Evolutionary conservation across 2,329 filamentous ascomycete species (phyloP).

Genomic region (Talaromyces sp.): DNA sequence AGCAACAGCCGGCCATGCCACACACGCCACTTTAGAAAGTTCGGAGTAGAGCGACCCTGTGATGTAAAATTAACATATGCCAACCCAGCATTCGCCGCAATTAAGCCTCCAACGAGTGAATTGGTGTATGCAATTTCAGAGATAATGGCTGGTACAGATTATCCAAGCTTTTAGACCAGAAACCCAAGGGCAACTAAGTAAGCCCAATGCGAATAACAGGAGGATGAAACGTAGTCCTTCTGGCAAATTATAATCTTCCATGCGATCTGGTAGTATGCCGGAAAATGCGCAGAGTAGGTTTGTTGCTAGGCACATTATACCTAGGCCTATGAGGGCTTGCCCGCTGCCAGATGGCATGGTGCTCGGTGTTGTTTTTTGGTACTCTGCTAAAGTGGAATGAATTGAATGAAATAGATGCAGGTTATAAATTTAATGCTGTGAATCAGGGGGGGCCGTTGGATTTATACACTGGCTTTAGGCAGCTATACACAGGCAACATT

Average conservation of each 20-base stretch:
- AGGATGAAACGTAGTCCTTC: too few relatives aligned
- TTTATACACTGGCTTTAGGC: neutral
- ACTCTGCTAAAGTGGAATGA: neutral
- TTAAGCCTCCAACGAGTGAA: neutral
- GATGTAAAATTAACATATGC: neutral
- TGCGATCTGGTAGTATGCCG: too few relatives aligned
- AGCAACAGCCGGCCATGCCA: neutral
- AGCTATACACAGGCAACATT: neutral
- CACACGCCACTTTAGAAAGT: neutral
- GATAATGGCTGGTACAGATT: neutral
- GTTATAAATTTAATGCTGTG: neutral
- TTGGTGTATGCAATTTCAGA: neutral
- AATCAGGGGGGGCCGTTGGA: neutral
- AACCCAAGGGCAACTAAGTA: too few relatives aligned
- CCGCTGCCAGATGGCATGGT: neutral
- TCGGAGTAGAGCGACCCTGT: neutral
- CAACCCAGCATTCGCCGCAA: neutral
- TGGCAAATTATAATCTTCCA: too few relatives aligned
- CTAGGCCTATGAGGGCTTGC: neutral
- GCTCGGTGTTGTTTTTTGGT: neutral
- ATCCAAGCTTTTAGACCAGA: too few relatives aligned
- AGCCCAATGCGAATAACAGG: neutral
- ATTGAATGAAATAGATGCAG: too few relatives aligned
- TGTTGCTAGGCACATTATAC: conserved; percentile 4
- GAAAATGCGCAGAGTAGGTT: neutral